Base-by-base conservation (phyloP, 1,284 basidiomycete genomes). In the Termitomyces sp. region DNA sequence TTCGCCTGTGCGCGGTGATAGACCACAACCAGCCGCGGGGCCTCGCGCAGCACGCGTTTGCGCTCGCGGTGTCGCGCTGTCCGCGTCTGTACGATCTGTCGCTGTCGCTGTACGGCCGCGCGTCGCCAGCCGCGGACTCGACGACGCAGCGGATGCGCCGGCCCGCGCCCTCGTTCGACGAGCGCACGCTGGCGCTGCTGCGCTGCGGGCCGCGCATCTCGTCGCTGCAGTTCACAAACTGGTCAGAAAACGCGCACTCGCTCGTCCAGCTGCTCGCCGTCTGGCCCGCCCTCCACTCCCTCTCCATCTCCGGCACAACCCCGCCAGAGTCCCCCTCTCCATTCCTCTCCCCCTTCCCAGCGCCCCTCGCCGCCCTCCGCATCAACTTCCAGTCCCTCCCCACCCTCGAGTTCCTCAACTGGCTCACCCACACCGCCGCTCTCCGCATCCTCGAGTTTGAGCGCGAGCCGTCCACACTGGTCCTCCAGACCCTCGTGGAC, bases 1-100 rank as follows among this genome's bases (percentile, higher is more conserved):
- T 73, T 26, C 72, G 75, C 10, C 70, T 89, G 64, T 75, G 73
- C 38, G 77, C 80, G 31, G 73, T 80, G 39, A 63, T 89, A 46
- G 87, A 89, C 70, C 74, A 79, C 64, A 86, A 84, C 62, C 84
- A 89, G 58, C 85, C 83, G 4, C 72, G 70, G 50, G 73, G 76
- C 44, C 75, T 88, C 46, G 72, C 76, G 45, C 77, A 81, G 55
- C 68, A 66, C 28, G 77, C 80, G 10, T 82, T 88, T 64, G 82
- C 82, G 21, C 69, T 70, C 28, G 82, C 81, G 3, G 76, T 86
- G 46, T 71, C 71, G 5, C 66, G 76, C 21, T 88, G 84, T 62
- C 82, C 83, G 8, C 80, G 81, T 60, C 70, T 89, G 15, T 70
- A 72, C 53, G 75, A 78, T 53, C 70, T 89, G 40, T 70, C 73